phyloP scores from a whole-genome alignment of 2,329 filamentous ascomycete genomes.

The Penicillium nordicum region DNA sequence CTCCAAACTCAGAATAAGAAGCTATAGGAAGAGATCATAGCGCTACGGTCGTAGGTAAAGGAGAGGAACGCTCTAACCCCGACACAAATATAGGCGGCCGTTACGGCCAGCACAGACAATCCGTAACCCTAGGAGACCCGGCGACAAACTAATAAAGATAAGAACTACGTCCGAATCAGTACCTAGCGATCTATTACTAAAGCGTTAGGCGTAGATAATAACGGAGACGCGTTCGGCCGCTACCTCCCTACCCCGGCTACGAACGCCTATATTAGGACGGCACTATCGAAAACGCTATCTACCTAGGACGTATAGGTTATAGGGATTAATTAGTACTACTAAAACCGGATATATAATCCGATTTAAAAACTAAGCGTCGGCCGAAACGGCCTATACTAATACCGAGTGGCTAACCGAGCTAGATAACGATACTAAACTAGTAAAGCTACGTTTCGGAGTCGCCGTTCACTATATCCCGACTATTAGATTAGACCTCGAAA shows the following conservation, averaged over 20 bases:
- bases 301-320: conserved; percentile 6
- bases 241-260: background rate
- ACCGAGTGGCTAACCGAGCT: conserved; percentile 13
- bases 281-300: background rate
- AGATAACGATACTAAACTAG: conserved; percentile 9
- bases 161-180: conserved; percentile 5
- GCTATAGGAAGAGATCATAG: background rate
- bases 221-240: background rate
- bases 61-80: background rate
- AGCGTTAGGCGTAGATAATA: background rate
- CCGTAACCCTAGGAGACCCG: background rate
- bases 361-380: background rate
- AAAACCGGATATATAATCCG: conserved; percentile 2
- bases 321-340: too few species aligned
- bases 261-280: background rate
- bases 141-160: conserved; percentile 2
- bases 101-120: background rate
- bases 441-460: background rate
- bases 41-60: background rate
- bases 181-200: background rate
- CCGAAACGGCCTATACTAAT: background rate
- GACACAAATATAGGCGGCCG: conserved; percentile 2
- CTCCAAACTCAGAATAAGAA: conserved; percentile 1
- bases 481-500: background rate
- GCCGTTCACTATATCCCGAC: background rate